Evolutionary conservation across 2,329 filamentous ascomycete species (phyloP).

Genomic region (Rachicladosporium sp.): DNA sequence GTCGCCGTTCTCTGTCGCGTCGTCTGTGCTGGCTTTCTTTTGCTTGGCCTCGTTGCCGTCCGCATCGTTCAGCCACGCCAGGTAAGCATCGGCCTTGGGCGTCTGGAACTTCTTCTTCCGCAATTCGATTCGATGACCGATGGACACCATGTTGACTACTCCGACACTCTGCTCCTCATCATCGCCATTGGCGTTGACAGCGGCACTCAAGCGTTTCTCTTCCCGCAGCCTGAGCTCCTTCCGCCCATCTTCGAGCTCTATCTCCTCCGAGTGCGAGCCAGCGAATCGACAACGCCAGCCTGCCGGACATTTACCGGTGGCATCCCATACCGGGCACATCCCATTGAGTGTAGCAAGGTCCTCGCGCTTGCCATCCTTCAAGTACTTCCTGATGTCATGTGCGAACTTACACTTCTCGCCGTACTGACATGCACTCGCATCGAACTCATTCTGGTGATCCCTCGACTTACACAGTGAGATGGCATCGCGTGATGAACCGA

Average conservation of each 20-base stretch:
- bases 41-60: conserved; percentile 20
- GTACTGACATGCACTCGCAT: conserved; percentile 60
- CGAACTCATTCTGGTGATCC: conserved; percentile 64
- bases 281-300: conserved; percentile 96
- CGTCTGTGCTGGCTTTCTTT: conserved; percentile 9
- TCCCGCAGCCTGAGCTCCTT: conserved; percentile 63
- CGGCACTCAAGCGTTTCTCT: conserved; percentile 33
- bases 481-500: conserved; percentile 67
- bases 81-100: conserved; percentile 62
- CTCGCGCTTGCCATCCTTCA: conserved; percentile 66
- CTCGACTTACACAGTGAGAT: conserved; percentile 67
- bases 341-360: conserved; percentile 67
- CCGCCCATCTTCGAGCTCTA: conserved; percentile 63
- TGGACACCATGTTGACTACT: conserved; percentile 62
- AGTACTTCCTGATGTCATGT: conserved; percentile 76
- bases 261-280: conserved; percentile 72
- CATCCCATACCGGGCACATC: conserved; percentile 70
- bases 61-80: conserved; percentile 64
- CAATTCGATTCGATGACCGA: conserved; percentile 60
- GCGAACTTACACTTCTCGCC: conserved; percentile 70
- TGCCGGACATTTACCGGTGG: conserved; percentile 61
- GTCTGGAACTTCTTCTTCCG: conserved; percentile 59
- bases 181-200: conserved; percentile 31
- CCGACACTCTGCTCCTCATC: conserved; percentile 40
- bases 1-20: conserved; percentile 15